These are phyloP conservation scores for Williopsis jadinii DNA, from an alignment of 1,139 yeast species.

Conservation along the genomic window DNA sequence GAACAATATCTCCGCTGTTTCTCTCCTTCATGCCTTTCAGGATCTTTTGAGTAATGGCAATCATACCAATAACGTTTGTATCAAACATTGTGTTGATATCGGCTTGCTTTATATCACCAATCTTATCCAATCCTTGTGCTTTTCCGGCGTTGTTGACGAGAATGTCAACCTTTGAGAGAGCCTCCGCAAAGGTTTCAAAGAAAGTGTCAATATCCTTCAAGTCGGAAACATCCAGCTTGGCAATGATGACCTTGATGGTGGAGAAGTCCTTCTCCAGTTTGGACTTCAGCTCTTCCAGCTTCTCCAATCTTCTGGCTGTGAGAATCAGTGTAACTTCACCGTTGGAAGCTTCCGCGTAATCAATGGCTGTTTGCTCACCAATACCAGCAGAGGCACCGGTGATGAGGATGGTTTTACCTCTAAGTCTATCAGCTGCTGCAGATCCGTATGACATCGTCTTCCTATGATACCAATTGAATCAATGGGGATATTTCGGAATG, in stretches of 20 bases:
- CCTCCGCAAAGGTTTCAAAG: constrained; percentile 36
- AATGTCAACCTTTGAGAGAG: constrained; percentile 43
- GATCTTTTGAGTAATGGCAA: constrained; percentile 53
- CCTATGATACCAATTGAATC: too few species aligned
- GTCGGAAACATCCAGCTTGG: constrained; percentile 43
- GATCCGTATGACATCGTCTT: constrained; percentile 35
- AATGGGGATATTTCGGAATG: too few species aligned
- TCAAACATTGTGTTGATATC: constrained; percentile 55
- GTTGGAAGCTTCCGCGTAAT: constrained; percentile 53
- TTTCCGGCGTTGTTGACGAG: constrained; percentile 69
- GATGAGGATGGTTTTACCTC: constrained; percentile 45
- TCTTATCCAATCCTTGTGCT: constrained; percentile 55
- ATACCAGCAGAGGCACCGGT: constrained; percentile 79
- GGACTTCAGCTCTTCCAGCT: constrained; percentile 34
- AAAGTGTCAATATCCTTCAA: constrained; percentile 38
- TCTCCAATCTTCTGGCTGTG: constrained; percentile 55
- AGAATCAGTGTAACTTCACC: constrained; percentile 54
- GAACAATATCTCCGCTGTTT: constrained; percentile 62
- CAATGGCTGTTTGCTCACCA: constrained; percentile 61
- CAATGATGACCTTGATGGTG: constrained; percentile 34
- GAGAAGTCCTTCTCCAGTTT: constrained; percentile 37
- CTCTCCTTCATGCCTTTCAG: constrained; percentile 47
- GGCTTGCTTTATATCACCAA: constrained; percentile 43
- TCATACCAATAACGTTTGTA: constrained; percentile 61
- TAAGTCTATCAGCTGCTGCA: constrained; percentile 45